Percentiles rank a stretch among this genome's conserved stretches.
These are phyloP conservation scores for Tremella yokohamensis DNA, from an alignment of 768 basidiomycete species.

Conservation along the genomic window DNA sequence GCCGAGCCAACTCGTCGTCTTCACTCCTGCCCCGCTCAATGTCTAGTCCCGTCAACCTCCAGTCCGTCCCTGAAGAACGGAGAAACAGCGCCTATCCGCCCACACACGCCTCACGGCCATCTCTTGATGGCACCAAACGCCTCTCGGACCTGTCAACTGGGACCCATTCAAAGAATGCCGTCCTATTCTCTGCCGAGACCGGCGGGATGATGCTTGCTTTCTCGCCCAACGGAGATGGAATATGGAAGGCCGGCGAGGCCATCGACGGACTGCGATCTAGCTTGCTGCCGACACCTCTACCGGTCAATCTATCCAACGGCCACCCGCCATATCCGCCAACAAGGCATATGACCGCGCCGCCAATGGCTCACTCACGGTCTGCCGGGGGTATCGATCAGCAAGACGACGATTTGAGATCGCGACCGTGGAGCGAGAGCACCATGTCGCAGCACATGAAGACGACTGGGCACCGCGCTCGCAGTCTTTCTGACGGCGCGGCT, in stretches of 20 bases:
- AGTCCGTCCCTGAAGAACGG: not conserved
- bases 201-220: constrained; percentile 41
- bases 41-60: constrained; percentile 2
- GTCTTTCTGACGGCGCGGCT: constrained; percentile 43
- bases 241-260: constrained; percentile 21
- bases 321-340: not conserved
- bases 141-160: constrained; percentile 29
- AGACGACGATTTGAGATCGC: constrained; percentile 17
- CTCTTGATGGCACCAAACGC: constrained; percentile 15
- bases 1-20: not conserved
- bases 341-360: not conserved
- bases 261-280: constrained; percentile 23
- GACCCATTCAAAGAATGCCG: constrained; percentile 39
- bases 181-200: constrained; percentile 28
- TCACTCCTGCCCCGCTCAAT: constrained; percentile 2
- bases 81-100: not conserved
- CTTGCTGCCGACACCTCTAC: constrained; percentile 15
- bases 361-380: not conserved
- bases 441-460: constrained; percentile 21
- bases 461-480: constrained; percentile 26
- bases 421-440: constrained; percentile 37
- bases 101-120: not conserved
- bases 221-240: constrained; percentile 28
- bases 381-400: not conserved
- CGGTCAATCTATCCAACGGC: not conserved